Conservation (phyloP, 768 basidiomycete species). For the Naganishia onofrii region DNA sequence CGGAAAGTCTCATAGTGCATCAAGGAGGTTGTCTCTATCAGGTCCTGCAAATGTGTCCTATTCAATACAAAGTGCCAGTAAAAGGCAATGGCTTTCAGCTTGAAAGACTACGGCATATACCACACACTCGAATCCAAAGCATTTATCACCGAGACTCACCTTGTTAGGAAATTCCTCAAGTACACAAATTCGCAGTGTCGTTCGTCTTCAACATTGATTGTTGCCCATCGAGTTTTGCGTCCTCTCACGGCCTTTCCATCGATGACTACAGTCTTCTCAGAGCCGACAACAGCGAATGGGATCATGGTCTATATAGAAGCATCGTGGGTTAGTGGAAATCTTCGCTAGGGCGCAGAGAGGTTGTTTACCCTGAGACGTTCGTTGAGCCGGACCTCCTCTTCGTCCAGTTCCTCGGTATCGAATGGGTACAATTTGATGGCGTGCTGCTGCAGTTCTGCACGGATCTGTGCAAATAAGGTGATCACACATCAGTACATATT, state of each 20-base stretch:
- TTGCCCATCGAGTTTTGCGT: constrained; percentile 96
- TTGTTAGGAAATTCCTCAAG: constrained; percentile 91
- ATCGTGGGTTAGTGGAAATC: neutral
- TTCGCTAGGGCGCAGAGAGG: neutral
- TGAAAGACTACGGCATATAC: neutral
- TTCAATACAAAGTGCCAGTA: neutral
- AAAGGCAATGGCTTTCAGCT: neutral
- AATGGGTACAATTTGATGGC: constrained; percentile 95
- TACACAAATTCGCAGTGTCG: constrained; percentile 97
- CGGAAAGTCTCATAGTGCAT: constrained; percentile 99
- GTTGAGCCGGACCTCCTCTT: constrained; percentile 87
- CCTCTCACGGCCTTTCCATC: constrained; percentile 93
- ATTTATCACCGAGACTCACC: constrained; percentile 59
- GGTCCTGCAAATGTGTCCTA: constrained; percentile 93
- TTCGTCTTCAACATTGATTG: constrained; percentile 95
- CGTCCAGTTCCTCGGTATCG: constrained; percentile 91
- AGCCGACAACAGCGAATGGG: constrained; percentile 97
- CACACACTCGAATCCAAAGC: no score
- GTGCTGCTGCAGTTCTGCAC: constrained; percentile 84
- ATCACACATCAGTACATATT: no score
- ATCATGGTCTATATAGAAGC: constrained; percentile 70
- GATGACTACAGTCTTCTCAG: constrained; percentile 89
- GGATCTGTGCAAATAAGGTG: constrained; percentile 62
- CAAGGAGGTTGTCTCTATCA: constrained; percentile 98
- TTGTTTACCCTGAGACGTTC: constrained; percentile 71